These are phyloP conservation scores for Candida caryicola DNA, from an alignment of 805 yeast species.

Conservation along the genomic window DNA sequence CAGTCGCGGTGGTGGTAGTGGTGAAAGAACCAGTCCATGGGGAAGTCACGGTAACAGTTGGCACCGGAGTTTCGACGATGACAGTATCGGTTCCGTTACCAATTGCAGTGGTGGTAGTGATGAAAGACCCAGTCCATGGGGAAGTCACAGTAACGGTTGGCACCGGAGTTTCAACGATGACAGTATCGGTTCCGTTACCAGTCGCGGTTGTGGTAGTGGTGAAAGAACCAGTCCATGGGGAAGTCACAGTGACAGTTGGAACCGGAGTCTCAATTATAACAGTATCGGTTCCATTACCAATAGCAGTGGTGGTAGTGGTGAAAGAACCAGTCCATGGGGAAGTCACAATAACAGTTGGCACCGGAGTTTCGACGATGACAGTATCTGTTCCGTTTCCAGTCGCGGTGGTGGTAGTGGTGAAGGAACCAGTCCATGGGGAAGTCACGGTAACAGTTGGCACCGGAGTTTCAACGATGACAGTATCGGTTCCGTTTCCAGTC, in stretches of 20 bases:
- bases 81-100: too few species aligned
- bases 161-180: slow-evolving; percentile 12
- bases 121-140: too few species aligned
- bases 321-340: slow-evolving; percentile 3
- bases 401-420: slow-evolving; percentile 2
- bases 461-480: slow-evolving; percentile 12
- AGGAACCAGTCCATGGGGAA: slow-evolving; percentile 5
- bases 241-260: slow-evolving; percentile 9
- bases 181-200: slow-evolving; percentile 10
- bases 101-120: too few species aligned
- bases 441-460: slow-evolving; percentile 5
- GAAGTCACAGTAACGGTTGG: too few species aligned
- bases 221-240: slow-evolving; percentile 12
- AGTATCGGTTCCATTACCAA: slow-evolving; percentile 8
- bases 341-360: slow-evolving; percentile 7
- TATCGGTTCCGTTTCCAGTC: background rate
- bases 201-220: slow-evolving; percentile 7
- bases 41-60: too few species aligned
- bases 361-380: slow-evolving; percentile 8
- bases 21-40: slow-evolving; percentile 12
- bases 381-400: slow-evolving; percentile 1
- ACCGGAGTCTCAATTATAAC: slow-evolving; percentile 12
- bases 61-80: too few species aligned
- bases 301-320: slow-evolving; percentile 5
- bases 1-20: slow-evolving; percentile 7